Evolutionary conservation across 768 basidiomycete genomes (phyloP).

Genomic region (Candolleomyces efflorescens): DNA sequence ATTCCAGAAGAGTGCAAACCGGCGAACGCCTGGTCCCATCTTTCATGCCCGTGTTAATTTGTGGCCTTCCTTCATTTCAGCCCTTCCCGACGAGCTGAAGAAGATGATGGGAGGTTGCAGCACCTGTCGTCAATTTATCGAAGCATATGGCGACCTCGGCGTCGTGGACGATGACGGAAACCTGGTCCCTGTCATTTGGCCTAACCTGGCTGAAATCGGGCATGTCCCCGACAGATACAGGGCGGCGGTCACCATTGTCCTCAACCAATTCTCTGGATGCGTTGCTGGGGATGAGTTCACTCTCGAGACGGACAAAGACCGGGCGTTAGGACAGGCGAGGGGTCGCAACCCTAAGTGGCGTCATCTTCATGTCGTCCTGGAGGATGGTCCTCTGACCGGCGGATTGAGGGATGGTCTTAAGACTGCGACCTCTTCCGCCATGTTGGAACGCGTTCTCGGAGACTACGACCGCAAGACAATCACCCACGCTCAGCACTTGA

Average conservation of each 20-base stretch:
- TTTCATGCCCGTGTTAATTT: not conserved
- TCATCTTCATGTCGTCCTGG: slow-evolving; percentile 1
- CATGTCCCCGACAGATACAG: not conserved
- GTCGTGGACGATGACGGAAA: not conserved
- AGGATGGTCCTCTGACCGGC: not conserved
- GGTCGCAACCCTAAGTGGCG: not conserved
- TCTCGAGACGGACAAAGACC: not conserved
- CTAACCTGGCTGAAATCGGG: not conserved
- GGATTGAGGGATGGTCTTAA: not conserved
- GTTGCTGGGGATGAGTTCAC: not conserved
- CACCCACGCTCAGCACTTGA: not conserved
- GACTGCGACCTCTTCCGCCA: not conserved
- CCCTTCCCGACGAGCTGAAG: not conserved
- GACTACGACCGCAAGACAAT: slow-evolving; percentile 3
- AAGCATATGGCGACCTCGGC: slow-evolving; percentile 1
- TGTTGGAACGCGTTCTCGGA: not conserved
- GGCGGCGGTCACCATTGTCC: not conserved
- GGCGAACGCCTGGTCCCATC: not conserved
- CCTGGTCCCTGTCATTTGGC: slow-evolving; percentile 2
- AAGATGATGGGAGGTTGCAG: not conserved
- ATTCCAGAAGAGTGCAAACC: not conserved
- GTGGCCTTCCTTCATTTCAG: not conserved
- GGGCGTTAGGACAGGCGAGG: not conserved
- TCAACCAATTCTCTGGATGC: not conserved
- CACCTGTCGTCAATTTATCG: not conserved